A percentile compares a stretch with the other conserved stretches of the same genome.
Conservation (phyloP, 2,329 filamentous ascomycete species). For the Aspergillus sergii region DNA sequence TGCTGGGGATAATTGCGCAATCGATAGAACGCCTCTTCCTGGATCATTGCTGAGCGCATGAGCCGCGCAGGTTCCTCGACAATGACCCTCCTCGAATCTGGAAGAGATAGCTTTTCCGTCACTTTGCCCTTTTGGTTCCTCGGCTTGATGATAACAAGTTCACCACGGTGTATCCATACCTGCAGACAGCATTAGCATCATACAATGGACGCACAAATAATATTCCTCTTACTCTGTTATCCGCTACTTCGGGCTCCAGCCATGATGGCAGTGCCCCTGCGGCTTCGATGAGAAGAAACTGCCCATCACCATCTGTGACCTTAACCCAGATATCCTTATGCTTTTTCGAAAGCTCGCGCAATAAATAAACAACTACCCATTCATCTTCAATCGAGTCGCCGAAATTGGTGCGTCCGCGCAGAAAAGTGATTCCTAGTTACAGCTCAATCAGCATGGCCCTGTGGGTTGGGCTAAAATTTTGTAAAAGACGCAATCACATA, state of each 20-base stretch:
- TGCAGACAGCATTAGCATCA: slow-evolving; percentile 22
- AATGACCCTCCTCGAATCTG: slow-evolving; percentile 67
- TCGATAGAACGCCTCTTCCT: slow-evolving; percentile 89
- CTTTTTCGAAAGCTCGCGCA: slow-evolving; percentile 76
- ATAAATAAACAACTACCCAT: slow-evolving; percentile 90
- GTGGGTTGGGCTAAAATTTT: neutral
- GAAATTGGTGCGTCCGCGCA: slow-evolving; percentile 80
- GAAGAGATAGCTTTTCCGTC: slow-evolving; percentile 58
- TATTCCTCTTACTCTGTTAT: slow-evolving; percentile 62
- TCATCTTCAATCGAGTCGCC: slow-evolving; percentile 96
- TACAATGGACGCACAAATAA: neutral
- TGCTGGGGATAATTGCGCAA: slow-evolving; percentile 79
- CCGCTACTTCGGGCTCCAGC: slow-evolving; percentile 88
- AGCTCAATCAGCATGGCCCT: neutral
- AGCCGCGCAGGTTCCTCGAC: slow-evolving; percentile 59
- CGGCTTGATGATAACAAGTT: slow-evolving; percentile 71
- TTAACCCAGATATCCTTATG: slow-evolving; percentile 79
- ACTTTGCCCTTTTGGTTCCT: slow-evolving; percentile 48
- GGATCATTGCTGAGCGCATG: slow-evolving; percentile 72
- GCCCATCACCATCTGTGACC: slow-evolving; percentile 84
- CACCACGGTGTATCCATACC: slow-evolving; percentile 83
- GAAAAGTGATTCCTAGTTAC: slow-evolving; percentile 53
- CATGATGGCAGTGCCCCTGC: slow-evolving; percentile 84
- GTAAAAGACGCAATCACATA: slow-evolving; percentile 37
- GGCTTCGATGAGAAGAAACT: slow-evolving; percentile 93